These are phyloP conservation scores for Gracilaria gracilis DNA, from an alignment of 23 red algal species.

Conservation along the genomic window DNA sequence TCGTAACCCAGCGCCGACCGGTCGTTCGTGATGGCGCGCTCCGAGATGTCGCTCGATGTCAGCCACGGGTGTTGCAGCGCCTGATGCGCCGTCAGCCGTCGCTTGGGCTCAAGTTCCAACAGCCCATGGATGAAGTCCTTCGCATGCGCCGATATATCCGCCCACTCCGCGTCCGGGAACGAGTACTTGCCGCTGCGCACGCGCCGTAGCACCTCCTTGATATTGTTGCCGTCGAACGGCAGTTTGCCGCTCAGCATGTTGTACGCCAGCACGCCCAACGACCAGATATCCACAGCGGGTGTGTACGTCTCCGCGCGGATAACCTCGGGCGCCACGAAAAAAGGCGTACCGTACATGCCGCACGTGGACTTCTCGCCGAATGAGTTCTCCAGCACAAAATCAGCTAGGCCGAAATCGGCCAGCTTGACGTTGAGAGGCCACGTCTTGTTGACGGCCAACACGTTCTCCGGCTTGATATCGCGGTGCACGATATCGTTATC, in stretches of 20 bases:
- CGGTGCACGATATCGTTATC: constrained; percentile 88
- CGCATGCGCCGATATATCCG: constrained; percentile 82
- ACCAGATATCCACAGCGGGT: constrained; percentile 93
- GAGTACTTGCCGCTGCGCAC: constrained; percentile 71
- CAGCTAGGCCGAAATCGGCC: constrained; percentile 97
- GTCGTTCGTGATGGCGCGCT: constrained; percentile 62
- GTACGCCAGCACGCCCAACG: constrained; percentile 93
- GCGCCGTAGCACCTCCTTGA: constrained; percentile 85
- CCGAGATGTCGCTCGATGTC: constrained; percentile 51
- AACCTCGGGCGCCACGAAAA: constrained; percentile 98
- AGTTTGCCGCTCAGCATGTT: constrained; percentile 96
- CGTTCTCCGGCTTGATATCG: constrained; percentile 96
- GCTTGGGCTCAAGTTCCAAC: constrained; percentile 82
- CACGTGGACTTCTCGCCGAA: constrained; percentile 85
- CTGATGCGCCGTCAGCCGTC: constrained; percentile 76
- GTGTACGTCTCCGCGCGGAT: constrained; percentile 84
- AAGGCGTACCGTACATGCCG: constrained; percentile 93
- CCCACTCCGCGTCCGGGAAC: constrained; percentile 89
- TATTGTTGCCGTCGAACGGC: constrained; percentile 92
- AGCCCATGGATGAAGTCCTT: constrained; percentile 87
- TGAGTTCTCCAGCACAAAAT: constrained; percentile 83
- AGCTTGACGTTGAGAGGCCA: constrained; percentile 91
- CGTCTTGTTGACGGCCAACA: constrained; percentile 68
- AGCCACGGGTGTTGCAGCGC: constrained; percentile 83
- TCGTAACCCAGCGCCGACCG: constrained; percentile 62